Evolutionary conservation across 352 stramenopile genomes (phyloP), one percentile per base, ranked within the genome.

Genomic region (Elongisporangium anandrum): DNA sequence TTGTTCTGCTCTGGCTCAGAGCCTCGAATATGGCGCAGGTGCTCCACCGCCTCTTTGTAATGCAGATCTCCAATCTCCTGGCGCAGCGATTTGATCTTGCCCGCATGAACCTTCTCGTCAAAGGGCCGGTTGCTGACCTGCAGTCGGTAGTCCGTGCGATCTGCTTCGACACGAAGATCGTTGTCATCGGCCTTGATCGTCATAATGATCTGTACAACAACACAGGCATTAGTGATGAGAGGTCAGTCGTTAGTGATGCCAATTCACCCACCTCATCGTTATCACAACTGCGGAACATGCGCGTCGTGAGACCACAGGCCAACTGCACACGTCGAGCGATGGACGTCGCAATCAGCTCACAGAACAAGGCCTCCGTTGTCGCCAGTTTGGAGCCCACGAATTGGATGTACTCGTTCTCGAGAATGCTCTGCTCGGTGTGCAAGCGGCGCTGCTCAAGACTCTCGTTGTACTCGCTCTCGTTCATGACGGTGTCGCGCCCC

Each of bases 41-140:
- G 81, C 13, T 81, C 76, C 5, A 85, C 70, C 0, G 84, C 79
- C 1, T 79, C 75, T 23, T 77, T 58, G 62, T 75, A 81, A 54
- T 77, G 69, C 1, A 63, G 57, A 8, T 83, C 69, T 7, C 76
- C 79, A 54, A 91, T 81, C 61, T 91, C 82, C 17, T 57, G 60
- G 19, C 66, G 68, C 23, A 94, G 16, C 2, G 54, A 53, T 29
- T 72, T 58, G 26, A 90, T 65, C 61, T 94, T 92, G 26, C 76
- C 68, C 0, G 63, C 19, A 54, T 94, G 81, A 12, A 88, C 60
- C 23, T 57, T 64, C 52, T 48, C 50, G 49, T 86, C 78, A 51
- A 94, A 92, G 2, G 85, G 82, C 12, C 77, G 75, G 64, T 92
- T 94, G 62, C 79, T 88, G 6, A 92, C 67, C 48, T 92, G 82